Conservation (phyloP, 352 stramenopile genomes). For the Phytophthora vignae region DNA sequence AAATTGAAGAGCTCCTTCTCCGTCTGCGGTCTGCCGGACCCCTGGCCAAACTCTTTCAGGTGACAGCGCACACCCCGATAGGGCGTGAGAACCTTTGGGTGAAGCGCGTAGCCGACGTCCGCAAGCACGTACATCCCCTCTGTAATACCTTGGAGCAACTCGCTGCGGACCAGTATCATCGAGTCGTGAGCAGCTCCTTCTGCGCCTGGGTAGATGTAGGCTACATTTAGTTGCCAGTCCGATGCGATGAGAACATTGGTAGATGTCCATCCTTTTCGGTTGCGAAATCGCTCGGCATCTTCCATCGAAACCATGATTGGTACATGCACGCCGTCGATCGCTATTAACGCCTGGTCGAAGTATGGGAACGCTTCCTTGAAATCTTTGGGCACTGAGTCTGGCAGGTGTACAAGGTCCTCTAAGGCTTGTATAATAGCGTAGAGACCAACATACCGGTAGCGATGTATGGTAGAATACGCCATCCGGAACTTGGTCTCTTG, state of each 20-base stretch:
- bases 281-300: not conserved
- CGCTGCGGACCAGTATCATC: not conserved
- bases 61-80: slow-evolving; percentile 10
- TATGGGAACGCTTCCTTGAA: not conserved
- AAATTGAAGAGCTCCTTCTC: slow-evolving; percentile 21
- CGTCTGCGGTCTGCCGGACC: not conserved
- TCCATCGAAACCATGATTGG: not conserved
- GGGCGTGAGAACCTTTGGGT: slow-evolving; percentile 8
- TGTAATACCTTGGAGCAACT: not conserved
- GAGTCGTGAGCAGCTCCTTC: not conserved
- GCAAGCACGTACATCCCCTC: not conserved
- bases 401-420: not conserved
- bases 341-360: not conserved
- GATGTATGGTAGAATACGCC: not conserved
- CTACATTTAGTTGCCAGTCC: not conserved
- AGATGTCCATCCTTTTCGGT: not conserved
- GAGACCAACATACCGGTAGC: not conserved
- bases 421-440: not conserved
- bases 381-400: not conserved
- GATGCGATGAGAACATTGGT: not conserved
- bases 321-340: not conserved
- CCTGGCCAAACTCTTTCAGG: slow-evolving; percentile 5
- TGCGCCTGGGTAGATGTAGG: not conserved
- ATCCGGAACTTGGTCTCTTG: not conserved
- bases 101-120: slow-evolving; percentile 13